phyloP scores from a whole-genome alignment of 768 basidiomycete species.

The Coprinopsis strossmayeri region DNA sequence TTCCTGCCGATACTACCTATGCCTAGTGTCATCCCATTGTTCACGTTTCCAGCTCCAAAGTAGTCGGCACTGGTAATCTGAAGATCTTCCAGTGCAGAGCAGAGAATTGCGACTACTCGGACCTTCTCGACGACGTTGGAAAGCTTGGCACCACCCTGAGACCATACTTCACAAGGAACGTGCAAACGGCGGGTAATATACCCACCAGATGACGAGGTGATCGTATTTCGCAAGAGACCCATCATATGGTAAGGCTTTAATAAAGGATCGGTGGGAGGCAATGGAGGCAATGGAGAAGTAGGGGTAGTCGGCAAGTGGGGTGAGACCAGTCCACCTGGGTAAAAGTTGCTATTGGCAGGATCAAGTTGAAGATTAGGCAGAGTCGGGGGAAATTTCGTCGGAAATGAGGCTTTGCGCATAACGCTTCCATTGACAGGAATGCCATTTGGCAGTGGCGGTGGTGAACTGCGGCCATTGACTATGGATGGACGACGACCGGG shows the following conservation, averaged over 20 bases:
- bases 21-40: conserved; percentile 65
- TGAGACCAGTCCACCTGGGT: conserved; percentile 25
- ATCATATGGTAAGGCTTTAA: conserved; percentile 91
- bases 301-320: conserved; percentile 64
- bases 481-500: conserved; percentile 66
- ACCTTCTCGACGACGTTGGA: conserved; percentile 79
- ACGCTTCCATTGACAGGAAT: conserved; percentile 28
- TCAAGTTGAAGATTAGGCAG: conserved; percentile 33
- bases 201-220: conserved; percentile 75
- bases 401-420: conserved; percentile 54
- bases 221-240: conserved; percentile 71
- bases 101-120: conserved; percentile 74
- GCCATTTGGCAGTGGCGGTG: conserved; percentile 45
- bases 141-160: conserved; percentile 83
- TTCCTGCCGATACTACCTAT: conserved; percentile 71
- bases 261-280: conserved; percentile 63
- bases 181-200: conserved; percentile 83
- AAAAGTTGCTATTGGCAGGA: conserved; percentile 9
- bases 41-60: conserved; percentile 75
- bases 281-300: conserved; percentile 69
- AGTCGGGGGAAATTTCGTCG: conserved; percentile 50
- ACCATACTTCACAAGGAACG: conserved; percentile 88
- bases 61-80: conserved; percentile 63
- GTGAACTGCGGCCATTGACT: conserved; percentile 41
- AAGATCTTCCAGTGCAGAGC: conserved; percentile 74